These are phyloP conservation scores for Spizellomyces sp. DNA, from an alignment of 192 early-diverging fungal species.

Conservation along the genomic window DNA sequence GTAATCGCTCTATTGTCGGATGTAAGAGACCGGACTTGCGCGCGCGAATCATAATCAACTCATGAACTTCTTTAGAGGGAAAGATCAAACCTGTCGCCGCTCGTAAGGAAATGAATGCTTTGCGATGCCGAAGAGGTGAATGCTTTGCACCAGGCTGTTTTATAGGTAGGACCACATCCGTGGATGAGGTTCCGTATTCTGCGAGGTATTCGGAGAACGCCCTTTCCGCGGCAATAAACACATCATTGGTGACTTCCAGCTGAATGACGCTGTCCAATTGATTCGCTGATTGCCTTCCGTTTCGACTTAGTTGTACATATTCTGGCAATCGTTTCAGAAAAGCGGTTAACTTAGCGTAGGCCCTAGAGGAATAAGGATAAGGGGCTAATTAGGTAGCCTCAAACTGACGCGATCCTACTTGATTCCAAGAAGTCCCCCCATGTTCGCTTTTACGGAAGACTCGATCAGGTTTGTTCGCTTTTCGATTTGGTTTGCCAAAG, in stretches of 20 bases:
- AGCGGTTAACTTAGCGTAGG: conserved; percentile 19
- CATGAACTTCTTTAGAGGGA: conserved; percentile 10
- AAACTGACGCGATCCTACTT: background rate
- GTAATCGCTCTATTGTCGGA: background rate
- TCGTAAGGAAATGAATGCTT: background rate
- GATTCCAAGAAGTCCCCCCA: conserved; percentile 13
- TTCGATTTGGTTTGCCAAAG: background rate
- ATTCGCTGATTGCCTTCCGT: background rate
- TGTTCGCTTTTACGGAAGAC: background rate
- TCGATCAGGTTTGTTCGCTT: background rate
- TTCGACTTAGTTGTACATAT: conserved; percentile 14
- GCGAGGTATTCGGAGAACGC: conserved; percentile 13
- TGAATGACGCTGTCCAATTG: conserved; percentile 2
- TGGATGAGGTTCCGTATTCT: background rate
- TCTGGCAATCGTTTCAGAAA: conserved; percentile 27
- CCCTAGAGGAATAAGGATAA: background rate
- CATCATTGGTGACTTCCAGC: conserved; percentile 22
- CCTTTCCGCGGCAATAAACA: conserved; percentile 23
- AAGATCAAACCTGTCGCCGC: too few species aligned
- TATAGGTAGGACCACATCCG: background rate
- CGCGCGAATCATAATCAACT: conserved; percentile 13
- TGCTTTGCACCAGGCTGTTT: conserved; percentile 9
- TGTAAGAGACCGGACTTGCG: background rate
- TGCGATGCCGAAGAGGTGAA: conserved; percentile 10
- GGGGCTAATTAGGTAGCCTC: too few species aligned